These are phyloP conservation scores for Neurospora tetrasperma DNA, from an alignment of 495 filamentous ascomycete species.

Conservation along the genomic window DNA sequence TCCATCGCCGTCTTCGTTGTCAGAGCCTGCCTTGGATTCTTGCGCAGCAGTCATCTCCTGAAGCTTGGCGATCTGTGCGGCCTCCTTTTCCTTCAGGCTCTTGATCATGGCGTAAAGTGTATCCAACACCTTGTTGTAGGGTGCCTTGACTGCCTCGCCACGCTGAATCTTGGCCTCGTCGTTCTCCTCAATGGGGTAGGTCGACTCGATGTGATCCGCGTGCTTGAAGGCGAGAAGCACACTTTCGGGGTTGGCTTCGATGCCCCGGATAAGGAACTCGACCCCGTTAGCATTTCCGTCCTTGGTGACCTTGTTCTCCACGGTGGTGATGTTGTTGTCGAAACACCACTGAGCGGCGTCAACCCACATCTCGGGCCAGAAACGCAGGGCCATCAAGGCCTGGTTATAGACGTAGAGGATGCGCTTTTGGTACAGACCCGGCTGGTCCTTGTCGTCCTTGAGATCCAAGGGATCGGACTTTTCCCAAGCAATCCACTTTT, in stretches of 20 bases:
- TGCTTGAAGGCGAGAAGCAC: constrained; percentile 79
- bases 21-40: constrained; percentile 33
- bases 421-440: constrained; percentile 57
- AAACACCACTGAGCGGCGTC: constrained; percentile 92
- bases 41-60: constrained; percentile 44
- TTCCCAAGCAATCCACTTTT: constrained; percentile 88
- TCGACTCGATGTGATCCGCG: constrained; percentile 74
- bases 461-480: constrained; percentile 82
- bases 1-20: constrained; percentile 45
- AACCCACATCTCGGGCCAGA: constrained; percentile 92
- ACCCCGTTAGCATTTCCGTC: constrained; percentile 54
- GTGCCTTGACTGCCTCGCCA: constrained; percentile 64
- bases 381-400: constrained; percentile 83
- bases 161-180: constrained; percentile 59
- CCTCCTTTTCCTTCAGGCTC: constrained; percentile 62
- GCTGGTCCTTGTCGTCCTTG: constrained; percentile 74
- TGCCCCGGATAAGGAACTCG: constrained; percentile 66
- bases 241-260: constrained; percentile 87
- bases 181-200: constrained; percentile 54
- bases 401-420: constrained; percentile 89
- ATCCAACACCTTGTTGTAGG: constrained; percentile 74
- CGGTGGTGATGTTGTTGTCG: constrained; percentile 47
- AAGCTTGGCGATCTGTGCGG: constrained; percentile 57
- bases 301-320: constrained; percentile 49
- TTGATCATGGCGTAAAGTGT: constrained; percentile 71